Base-by-base conservation (phyloP, 768 basidiomycete genomes). In the Lentinus brumalis region DNA sequence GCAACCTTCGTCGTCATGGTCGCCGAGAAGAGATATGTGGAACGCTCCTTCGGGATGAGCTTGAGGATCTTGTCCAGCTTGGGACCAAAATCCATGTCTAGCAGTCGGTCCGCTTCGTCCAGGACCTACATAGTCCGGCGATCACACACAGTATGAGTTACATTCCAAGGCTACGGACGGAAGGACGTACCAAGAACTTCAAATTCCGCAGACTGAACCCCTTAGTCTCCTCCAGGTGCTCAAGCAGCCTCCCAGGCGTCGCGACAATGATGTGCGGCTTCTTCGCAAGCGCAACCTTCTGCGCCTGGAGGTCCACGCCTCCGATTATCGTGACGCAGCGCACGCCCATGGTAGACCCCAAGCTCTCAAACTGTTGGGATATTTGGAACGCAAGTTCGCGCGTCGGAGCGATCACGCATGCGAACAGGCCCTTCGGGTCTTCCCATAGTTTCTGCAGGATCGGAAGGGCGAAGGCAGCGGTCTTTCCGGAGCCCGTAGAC, bases 1-100 rank as follows among this genome's bases (percentile, higher is more conserved):
- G 92, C 94, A 4, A 99, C 94, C 76, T 98, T 98, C 14, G 94
- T 94, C 11, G 97, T 96, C 96, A 99, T 98, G 21, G 96, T 98
- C 6, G 96, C 97, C 12, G 96, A 98, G 78, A 95, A 99, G 1
- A 99, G 83, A 71, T 94, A 98, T 3, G 97, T 99, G 32, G 89
- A 92, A 11, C 97, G 85, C 67, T 98, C 96, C 69, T 87, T 92
- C 21, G 96, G 97, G 63, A 99, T 89, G 41, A 93, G 85, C 76
- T 96, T 96, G 39, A 99, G 82, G 69, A 99, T 95, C 78, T 93
- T 94, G 79, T 98, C 96, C 67, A 99, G 93, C 54, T 91, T 89
- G 50, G 91, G 89, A 18, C 94, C 94, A 65, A 98, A 98, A 73
- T 98, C 96, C 86, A 98, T 88, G 75, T 98, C 96, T 46, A 98